Conservation (phyloP, 495 filamentous ascomycete species). For the Penicillium paradoxum region DNA sequence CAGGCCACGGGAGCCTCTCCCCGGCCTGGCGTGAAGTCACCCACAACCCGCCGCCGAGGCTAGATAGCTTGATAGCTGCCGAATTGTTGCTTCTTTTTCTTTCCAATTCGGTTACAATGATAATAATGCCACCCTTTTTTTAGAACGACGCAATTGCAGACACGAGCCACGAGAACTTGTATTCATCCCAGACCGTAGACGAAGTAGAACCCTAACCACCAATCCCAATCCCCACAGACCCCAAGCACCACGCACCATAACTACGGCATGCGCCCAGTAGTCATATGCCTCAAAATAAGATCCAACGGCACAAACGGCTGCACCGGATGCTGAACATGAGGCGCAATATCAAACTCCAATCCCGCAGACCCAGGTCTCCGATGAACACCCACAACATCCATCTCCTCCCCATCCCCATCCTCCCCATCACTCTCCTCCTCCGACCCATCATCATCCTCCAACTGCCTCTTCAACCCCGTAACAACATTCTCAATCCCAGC, state of each 20-base stretch:
- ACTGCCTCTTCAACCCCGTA: slow-evolving; percentile 56
- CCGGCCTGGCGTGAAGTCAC: slow-evolving; percentile 32
- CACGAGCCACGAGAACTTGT: not conserved
- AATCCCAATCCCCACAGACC: not conserved
- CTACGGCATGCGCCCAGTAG: slow-evolving; percentile 43
- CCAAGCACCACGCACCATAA: not conserved
- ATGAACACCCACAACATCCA: slow-evolving; percentile 40
- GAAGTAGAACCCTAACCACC: not conserved
- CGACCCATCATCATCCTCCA: slow-evolving; percentile 53
- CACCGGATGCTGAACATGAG: slow-evolving; percentile 25
- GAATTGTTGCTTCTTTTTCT: slow-evolving; percentile 3
- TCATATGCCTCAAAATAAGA: slow-evolving; percentile 53
- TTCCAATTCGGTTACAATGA: slow-evolving; percentile 8
- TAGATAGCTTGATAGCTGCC: slow-evolving; percentile 15
- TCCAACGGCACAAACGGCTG: slow-evolving; percentile 41
- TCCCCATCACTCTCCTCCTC: slow-evolving; percentile 47
- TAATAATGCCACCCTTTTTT: slow-evolving; percentile 10
- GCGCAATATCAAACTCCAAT: slow-evolving; percentile 44
- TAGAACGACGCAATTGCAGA: slow-evolving; percentile 5
- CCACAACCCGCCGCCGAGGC: slow-evolving; percentile 49
- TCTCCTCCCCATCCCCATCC: slow-evolving; percentile 51
- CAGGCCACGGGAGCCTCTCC: slow-evolving; percentile 36
- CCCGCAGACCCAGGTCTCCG: slow-evolving; percentile 34
- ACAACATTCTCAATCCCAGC: slow-evolving; percentile 63
- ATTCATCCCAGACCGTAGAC: not conserved